Evolutionary conservation across 163 green algal species (phyloP), one percentile per base, ranked within the genome.

Genomic region (Scenedesmus sp.): DNA sequence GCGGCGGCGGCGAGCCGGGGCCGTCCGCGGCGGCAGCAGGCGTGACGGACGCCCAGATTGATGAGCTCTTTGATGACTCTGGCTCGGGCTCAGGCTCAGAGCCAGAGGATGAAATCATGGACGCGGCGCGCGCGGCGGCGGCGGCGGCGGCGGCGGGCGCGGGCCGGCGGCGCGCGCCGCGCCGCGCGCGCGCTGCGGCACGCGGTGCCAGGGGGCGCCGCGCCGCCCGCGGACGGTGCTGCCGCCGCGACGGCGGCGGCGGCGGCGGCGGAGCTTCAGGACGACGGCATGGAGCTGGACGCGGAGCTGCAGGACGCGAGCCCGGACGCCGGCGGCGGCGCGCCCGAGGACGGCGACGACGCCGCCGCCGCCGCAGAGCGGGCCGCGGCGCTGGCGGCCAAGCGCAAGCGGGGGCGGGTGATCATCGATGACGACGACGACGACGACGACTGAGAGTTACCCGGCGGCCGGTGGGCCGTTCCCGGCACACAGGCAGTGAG

Each of bases 351-450:
- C 33, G 24, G 33, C 34, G 24, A 18, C 34, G 48, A 45, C 6
- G 48, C 47, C 4, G 63, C 22, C 28, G 42, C 14, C 17, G 24
- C 20, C 14, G 26, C 44, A 66, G 58, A 42, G 58, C 51, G 17
- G 22, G 51, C 51, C 0, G n/a, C 13, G 15, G 36, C 11, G 28
- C 34, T 57, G 31, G 51, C 51, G 15, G 51, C 67, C 39, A 76
- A 76, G n/a, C n/a, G n/a, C n/a, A n/a, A n/a, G 67, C 67, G 67
- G 22, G 20, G 67, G 51, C 33, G 67, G 18, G 67, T 76, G 51
- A 48, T 76, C 17, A 47, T 74, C 14, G 66, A 75, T 51, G 66
- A 75, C 10, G 67, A 75, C n/a, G 65, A 75, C 7, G 65, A 76
- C 31, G 67, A 76, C 39, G 39, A 47, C 24, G 24, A 4, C 54